Evolutionary conservation across 1,284 basidiomycete genomes (phyloP).

Genomic region (Tausonia pullulans): DNA sequence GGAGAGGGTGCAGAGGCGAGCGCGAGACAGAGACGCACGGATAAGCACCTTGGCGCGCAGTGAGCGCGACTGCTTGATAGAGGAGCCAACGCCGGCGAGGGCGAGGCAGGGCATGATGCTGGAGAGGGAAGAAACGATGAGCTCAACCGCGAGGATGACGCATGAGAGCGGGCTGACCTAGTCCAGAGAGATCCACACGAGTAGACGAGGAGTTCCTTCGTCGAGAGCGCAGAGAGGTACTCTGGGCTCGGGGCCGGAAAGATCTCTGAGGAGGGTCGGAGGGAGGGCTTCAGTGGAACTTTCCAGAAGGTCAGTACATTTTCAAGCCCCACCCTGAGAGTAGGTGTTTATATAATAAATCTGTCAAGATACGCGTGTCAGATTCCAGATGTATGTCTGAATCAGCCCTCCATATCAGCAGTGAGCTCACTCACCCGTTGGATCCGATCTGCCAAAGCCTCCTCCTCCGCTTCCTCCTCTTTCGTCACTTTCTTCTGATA

Average conservation of each 20-base stretch:
- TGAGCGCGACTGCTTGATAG: conserved; percentile 61
- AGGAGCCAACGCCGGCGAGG: conserved; percentile 64
- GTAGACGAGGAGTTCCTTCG: conserved; percentile 68
- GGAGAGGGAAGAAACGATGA: neutral
- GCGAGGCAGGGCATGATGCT: conserved; percentile 86
- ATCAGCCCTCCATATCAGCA: no score
- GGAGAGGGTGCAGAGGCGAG: neutral
- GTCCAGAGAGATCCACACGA: conserved; percentile 92
- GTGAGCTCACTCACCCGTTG: no score
- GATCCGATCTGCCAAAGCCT: no score
- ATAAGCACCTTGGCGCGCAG: conserved; percentile 74
- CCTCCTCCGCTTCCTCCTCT: conserved; percentile 41
- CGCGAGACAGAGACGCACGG: conserved; percentile 39
- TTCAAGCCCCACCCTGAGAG: neutral
- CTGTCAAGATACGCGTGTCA: neutral
- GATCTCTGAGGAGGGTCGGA: conserved; percentile 46
- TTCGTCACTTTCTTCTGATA: conserved; percentile 53
- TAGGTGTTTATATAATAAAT: neutral
- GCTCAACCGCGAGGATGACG: no score
- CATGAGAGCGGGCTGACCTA: conserved; percentile 41
- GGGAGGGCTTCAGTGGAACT: neutral
- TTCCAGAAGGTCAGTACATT: neutral
- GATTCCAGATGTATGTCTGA: no score
- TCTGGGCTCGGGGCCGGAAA: conserved; percentile 77
- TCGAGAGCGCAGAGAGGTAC: conserved; percentile 53